Evolutionary conservation across 768 basidiomycete species (phyloP).

Genomic region (Hygrophoropsis aurantiaca): DNA sequence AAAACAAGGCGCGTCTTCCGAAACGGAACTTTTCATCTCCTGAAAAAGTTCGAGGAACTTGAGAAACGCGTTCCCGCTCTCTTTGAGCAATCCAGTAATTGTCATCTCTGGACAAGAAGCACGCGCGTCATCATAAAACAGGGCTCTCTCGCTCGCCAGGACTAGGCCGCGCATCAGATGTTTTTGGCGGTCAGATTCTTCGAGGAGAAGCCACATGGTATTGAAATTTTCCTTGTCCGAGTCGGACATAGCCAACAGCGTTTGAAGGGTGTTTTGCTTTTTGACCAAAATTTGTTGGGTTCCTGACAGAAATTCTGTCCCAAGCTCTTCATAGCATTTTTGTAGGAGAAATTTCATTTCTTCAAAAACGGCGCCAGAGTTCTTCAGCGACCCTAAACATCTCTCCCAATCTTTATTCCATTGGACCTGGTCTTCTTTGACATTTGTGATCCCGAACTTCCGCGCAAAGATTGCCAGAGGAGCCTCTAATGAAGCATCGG

Average conservation of each 20-base stretch:
- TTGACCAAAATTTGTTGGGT: slow-evolving; percentile 2
- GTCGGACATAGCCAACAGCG: background rate
- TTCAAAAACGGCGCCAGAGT: slow-evolving; percentile 10
- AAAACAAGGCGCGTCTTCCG: slow-evolving; percentile 5
- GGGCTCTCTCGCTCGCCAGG: slow-evolving; percentile 3
- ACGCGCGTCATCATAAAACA: slow-evolving; percentile 9
- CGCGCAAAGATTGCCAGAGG: slow-evolving; percentile 1
- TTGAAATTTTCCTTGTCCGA: slow-evolving; percentile 5
- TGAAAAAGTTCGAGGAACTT: slow-evolving; percentile 2
- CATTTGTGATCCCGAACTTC: slow-evolving; percentile 2
- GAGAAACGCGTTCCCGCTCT: slow-evolving; percentile 5
- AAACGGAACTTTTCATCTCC: slow-evolving; percentile 1
- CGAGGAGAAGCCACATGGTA: slow-evolving; percentile 16
- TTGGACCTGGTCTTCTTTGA: slow-evolving; percentile 9
- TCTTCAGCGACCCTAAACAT: slow-evolving; percentile 6
- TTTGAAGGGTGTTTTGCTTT: background rate
- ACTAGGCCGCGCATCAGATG: slow-evolving; percentile 14
- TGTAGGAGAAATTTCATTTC: background rate
- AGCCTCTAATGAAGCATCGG: too few species aligned
- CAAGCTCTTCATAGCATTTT: background rate
- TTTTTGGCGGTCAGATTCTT: slow-evolving; percentile 8
- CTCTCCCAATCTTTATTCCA: slow-evolving; percentile 23
- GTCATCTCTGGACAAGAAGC: slow-evolving; percentile 19
- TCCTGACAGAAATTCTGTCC: background rate
- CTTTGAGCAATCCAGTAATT: slow-evolving; percentile 6